phyloP scores from a whole-genome alignment of 2,329 filamentous ascomycete genomes.

The Aulographum hederae region DNA sequence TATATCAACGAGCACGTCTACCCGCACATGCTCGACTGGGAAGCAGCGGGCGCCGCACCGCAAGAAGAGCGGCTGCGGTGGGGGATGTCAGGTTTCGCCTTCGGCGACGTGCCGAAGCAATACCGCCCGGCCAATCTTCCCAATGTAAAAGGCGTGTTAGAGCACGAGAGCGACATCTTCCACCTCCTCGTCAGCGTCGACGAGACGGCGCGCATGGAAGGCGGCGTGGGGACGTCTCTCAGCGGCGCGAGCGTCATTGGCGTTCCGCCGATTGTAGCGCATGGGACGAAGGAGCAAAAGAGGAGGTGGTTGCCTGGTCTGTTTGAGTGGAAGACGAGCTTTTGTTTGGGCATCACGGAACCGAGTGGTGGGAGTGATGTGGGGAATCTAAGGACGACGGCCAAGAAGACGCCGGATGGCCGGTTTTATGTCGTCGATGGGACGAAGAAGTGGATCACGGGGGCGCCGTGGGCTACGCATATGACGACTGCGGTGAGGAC shows the following conservation, averaged over 20 bases:
- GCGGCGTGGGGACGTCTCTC: conserved; percentile 39
- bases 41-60: conserved; percentile 29
- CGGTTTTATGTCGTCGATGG: conserved; percentile 53
- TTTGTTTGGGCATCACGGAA: conserved; percentile 48
- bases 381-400: conserved; percentile 43
- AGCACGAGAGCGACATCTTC: conserved; percentile 18
- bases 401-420: conserved; percentile 55
- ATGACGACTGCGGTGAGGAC: conserved; percentile 45
- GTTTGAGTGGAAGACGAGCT: conserved; percentile 38
- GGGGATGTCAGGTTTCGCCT: conserved; percentile 15
- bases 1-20: conserved; percentile 42
- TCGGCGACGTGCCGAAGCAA: conserved; percentile 23
- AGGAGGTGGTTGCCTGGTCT: conserved; percentile 38
- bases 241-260: conserved; percentile 44
- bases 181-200: conserved; percentile 33
- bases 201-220: conserved; percentile 36
- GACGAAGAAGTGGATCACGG: conserved; percentile 52
- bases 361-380: conserved; percentile 40
- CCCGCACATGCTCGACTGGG: conserved; percentile 45
- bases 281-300: conserved; percentile 42
- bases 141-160: conserved; percentile 18
- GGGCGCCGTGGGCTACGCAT: conserved; percentile 40
- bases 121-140: conserved; percentile 22
- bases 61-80: conserved; percentile 22
- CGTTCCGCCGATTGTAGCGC: conserved; percentile 42